Base-by-base conservation (phyloP, 2,329 filamentous ascomycete species). In the Thermoascus crustaceus region DNA sequence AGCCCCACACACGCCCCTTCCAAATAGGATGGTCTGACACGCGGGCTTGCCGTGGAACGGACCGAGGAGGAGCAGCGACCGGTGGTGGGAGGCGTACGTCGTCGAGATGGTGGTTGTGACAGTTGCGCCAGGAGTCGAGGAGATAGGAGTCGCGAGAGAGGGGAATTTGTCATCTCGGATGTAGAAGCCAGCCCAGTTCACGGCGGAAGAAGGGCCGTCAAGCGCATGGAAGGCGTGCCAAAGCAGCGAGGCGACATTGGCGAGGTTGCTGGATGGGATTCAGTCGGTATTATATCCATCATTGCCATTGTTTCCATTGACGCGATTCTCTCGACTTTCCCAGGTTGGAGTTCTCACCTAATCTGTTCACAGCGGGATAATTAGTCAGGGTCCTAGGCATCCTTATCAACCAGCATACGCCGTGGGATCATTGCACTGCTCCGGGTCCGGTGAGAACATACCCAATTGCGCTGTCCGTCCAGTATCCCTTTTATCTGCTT, bases 181-280 rank as follows among this genome's bases (percentile, higher is more conserved):
- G 45, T 68, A 69, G 56, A 69, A 68, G 3, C 67, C 66, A 4
- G 64, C 54, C 67, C 67, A 70, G 48, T 70, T 70, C 24, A 70
- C 65, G 30, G 55, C 45, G n/a, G 53, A 53, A 4, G 61, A 64
- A 2, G 66, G 63, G 3, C 53, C 29, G 0, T 64, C 63, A 27
- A 70, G 63, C 11, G 63, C 54, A 30, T 60, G 55, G 47, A 60
- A 69, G 37, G 62, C 55, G 51, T 70, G 66, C 64, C 64, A 69
- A 34, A 70, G 63, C 32, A 70, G 62, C 13, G 67, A 70, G 29
- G 67, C 53, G 37, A 63, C 52, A 40, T 70, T 70, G 42, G 67
- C 60, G 37, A 66, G 52, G 50, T 69, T 69, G 43, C 63, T 66
- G 17, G n/a, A n/a, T n/a, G n/a, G n/a, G n/a, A n/a, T n/a, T n/a